Evolutionary conservation across 331 rosid genomes (phyloP), one percentile per base, ranked within the genome.

Genomic region (Pyrus hybrid): DNA sequence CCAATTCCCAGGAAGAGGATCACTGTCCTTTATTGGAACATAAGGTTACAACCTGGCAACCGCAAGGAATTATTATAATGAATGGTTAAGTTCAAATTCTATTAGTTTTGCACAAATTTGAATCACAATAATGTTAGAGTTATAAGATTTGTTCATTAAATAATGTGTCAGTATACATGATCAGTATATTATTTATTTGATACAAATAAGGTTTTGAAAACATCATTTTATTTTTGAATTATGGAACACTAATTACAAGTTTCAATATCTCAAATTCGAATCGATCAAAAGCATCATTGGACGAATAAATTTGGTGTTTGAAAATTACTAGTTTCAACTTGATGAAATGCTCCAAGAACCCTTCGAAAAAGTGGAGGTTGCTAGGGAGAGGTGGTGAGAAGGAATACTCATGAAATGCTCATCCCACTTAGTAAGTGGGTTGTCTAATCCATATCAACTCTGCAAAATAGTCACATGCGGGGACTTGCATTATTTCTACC

Each of bases 381-480:
- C 57, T 51, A 63, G 67, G 37, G 22, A 28, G 13, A 68, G 20
- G 56, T 10, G 9, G 23, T 65, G 26, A 76, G 47, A 37, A 78
- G 60, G 69, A 76, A 72, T 76, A 68, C 76, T 78, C 74, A 77
- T 37, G 68, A 76, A 65, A 68, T 76, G 77, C 75, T 70, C 32
- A 32, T 2, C 32, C 77, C 85, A 87, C 87, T 87, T 18, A 20
- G 79, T 23, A 60, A 63, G 75, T 80, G 80, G 37, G 71, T 58
- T 81, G 80, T 71, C 81, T 63, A 79, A 74, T 74, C 70, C 47
- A 10, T 69, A 45, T 74, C 70, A 26, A 11, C 61, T 26, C 41
- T 32, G 25, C 18, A 73, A 2, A 25, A 61, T 26, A 61, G 77
- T 62, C 20, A 18, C 47, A 4, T 13, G 70, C n/a, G 5, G 49